phyloP scores from a whole-genome alignment of 805 yeast genomes.

The Zygosaccharomyces pseudorouxii region DNA sequence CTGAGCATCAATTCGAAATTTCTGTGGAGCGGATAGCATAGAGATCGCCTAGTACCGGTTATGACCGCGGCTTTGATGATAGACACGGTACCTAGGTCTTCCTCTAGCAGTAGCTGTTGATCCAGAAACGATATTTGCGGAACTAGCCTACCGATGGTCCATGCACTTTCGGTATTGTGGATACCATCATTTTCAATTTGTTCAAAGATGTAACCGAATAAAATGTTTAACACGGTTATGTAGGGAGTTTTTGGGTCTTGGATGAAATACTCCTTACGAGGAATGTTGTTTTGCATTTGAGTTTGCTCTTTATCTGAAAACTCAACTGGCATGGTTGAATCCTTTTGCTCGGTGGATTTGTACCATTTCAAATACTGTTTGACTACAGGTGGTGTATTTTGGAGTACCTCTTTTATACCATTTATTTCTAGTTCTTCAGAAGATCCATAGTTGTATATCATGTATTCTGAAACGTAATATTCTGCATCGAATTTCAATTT shows the following conservation, averaged over 20 bases:
- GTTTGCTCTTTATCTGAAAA: conserved; percentile 61
- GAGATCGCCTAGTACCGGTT: conserved; percentile 65
- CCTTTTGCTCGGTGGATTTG: conserved; percentile 35
- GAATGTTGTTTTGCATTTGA: conserved; percentile 58
- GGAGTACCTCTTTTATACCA: conserved; percentile 41
- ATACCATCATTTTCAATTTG: conserved; percentile 66
- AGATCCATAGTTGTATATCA: conserved; percentile 50
- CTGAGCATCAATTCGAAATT: conserved; percentile 53
- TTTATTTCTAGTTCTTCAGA: conserved; percentile 48
- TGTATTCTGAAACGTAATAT: conserved; percentile 80
- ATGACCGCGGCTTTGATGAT: conserved; percentile 50
- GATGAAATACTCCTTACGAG: conserved; percentile 52
- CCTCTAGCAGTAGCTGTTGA: conserved; percentile 42
- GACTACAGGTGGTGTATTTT: conserved; percentile 50
- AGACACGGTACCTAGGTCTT: conserved; percentile 18
- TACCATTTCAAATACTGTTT: conserved; percentile 46
- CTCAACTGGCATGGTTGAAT: conserved; percentile 40
- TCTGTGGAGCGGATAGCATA: conserved; percentile 77
- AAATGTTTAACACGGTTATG: conserved; percentile 55
- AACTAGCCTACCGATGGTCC: conserved; percentile 84
- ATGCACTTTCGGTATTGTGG: conserved; percentile 79
- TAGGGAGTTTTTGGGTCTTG: conserved; percentile 54
- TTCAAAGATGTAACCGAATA: conserved; percentile 76
- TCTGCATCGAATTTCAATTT: conserved; percentile 79
- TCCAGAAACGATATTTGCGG: conserved; percentile 79